Base-by-base conservation (phyloP, 2,329 filamentous ascomycete genomes). In the Alternaria hordeiaustralica region DNA sequence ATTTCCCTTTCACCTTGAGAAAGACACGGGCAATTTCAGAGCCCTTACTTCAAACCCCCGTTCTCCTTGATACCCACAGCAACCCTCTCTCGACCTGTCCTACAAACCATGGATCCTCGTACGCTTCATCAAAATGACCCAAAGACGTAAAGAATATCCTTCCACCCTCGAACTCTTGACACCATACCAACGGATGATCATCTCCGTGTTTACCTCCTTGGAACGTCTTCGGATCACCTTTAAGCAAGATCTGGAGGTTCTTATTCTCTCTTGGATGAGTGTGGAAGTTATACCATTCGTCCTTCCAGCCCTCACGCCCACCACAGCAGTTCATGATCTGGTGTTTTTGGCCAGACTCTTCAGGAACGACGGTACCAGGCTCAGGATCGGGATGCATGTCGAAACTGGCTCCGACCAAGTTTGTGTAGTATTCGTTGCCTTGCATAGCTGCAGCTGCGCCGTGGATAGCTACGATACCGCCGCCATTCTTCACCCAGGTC, bases 261-360 rank as follows among this genome's bases (percentile, higher is more conserved):
- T 7, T 21, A 23, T 76, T 76, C 11, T 67, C 45, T 15, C 71
- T 41, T 4, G 72, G 74, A 55, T 76, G 71, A 9, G 66, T 67
- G 3, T 54, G 61, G 55, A 75, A 76, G 30, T 75, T 75, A 55
- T 76, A 76, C 73, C 72, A 76, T 55, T 76, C 74, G 20, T 76
- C 74, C 60, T 60, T 68, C 71, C 72, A 72, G 11, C 30, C 55
- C 7, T 66, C 41, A 11, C 64, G 44, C 1, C 59, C 58, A 7
- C 55, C 57, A 26, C 51, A 53, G 25, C 45, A 23, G 20, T 21
- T 53, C n/a, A 66, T 13, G 13, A 72, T 65, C 15, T 57, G 59
- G 41, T 69, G 67, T 18, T 44, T 21, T 6, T 60, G 18, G 3
- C 50, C 43, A 5, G n/a, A 36, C 0, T 57, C 44, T n/a, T 71